Evolutionary conservation across 2,329 filamentous ascomycete genomes (phyloP), one percentile per base, ranked within the genome.

Genomic region (Phyllosticta citriasiana): DNA sequence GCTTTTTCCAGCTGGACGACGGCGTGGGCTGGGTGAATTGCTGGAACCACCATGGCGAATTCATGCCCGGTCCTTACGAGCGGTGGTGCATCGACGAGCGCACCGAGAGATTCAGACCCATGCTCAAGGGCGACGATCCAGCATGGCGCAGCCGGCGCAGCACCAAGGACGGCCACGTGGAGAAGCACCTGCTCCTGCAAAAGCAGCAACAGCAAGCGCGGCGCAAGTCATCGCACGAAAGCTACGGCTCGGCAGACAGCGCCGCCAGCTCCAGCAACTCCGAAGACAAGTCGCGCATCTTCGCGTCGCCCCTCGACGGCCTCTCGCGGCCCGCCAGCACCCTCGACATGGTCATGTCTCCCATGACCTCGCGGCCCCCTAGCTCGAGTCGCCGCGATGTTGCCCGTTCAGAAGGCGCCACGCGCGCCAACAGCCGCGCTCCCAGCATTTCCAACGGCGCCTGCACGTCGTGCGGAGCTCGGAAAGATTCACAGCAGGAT

Each of bases 1-100:
- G 76, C 61, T 81, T 80, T 69, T 80, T 81, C 69, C 74, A 71
- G 12, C 74, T 81, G 27, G 79, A 81, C 61, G 76, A 80, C 56
- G 77, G 75, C 40, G 67, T 76, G 54, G 73, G 76, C 59, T 81
- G 78, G 78, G 78, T 81, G 47, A 73, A 77, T 50, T 78, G 76
- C 63, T 80, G 78, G 78, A 78, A 80, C 65, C 70, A 73, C 24
- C 69, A 78, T 51, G 78, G 77, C 59, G 73, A 71, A n/a, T 81
- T 81, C 67, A 76, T 80, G 53, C 77, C 77, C 3, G 78, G 78
- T 1, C 78, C 78, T 3, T 80, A 80, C 65, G 76, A 77, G 59
- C 76, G 78, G 55, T 81, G 78, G 78, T 75, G 72, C 63, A 70
- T 78, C 54, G 78, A 80, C 62, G 63, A 72, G 40, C 70, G 73